Percentiles rank a stretch among this genome's conserved stretches.
Evolutionary conservation across 2,329 filamentous ascomycete genomes (phyloP).

Genomic region (Cryphonectria radicalis): DNA sequence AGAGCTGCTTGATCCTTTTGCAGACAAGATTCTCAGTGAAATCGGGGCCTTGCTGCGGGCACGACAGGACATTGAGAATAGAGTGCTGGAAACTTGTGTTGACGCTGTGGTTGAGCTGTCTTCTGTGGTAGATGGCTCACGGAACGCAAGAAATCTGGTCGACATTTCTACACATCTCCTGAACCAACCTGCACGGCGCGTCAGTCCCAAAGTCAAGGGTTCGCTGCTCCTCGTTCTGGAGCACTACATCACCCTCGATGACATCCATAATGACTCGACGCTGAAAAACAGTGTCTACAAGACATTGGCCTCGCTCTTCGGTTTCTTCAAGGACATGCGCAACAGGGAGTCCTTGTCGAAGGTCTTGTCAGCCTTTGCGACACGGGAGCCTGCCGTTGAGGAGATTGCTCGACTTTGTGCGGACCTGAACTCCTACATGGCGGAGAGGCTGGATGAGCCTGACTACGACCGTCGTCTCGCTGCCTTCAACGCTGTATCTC

Average conservation of each 20-base stretch:
- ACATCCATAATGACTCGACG: constrained; percentile 57
- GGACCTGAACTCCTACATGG: constrained; percentile 79
- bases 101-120: constrained; percentile 78
- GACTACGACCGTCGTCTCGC: constrained; percentile 82
- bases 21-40: constrained; percentile 65
- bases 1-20: constrained; percentile 60
- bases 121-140: constrained; percentile 67
- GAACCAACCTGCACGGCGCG: constrained; percentile 80
- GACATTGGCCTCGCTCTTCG: constrained; percentile 80
- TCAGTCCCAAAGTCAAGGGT: constrained; percentile 82
- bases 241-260: constrained; percentile 73
- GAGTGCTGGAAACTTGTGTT: constrained; percentile 79
- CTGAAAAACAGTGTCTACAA: constrained; percentile 71
- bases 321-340: constrained; percentile 82
- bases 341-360: constrained; percentile 76
- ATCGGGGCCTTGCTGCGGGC: constrained; percentile 69
- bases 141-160: constrained; percentile 77
- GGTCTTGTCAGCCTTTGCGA: constrained; percentile 73
- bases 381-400: constrained; percentile 62
- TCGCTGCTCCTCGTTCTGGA: constrained; percentile 80
- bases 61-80: constrained; percentile 64
- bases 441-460: constrained; percentile 76
- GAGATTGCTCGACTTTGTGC: constrained; percentile 72
- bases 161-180: constrained; percentile 81
- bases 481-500: constrained; percentile 76